Evolutionary conservation across 2,329 filamentous ascomycete genomes (phyloP).

Genomic region (Pseudogymnoascus sp.): DNA sequence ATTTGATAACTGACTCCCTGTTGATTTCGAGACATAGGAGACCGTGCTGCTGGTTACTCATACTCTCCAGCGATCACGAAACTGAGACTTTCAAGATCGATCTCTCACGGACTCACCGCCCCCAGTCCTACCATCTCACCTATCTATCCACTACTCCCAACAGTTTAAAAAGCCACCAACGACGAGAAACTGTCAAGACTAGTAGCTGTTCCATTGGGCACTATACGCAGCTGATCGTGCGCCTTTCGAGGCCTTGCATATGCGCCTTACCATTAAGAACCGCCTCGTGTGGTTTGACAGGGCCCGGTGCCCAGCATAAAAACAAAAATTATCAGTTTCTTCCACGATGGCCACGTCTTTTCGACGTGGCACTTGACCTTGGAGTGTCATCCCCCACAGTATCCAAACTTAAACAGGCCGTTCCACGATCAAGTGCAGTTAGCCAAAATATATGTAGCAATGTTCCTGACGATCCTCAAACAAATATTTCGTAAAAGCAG

Average conservation of each 20-base stretch:
- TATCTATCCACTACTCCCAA: background rate
- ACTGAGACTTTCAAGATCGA: background rate
- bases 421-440: background rate
- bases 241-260: background rate
- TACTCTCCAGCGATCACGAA: background rate
- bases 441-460: background rate
- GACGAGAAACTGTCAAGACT: background rate
- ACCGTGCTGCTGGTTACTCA: background rate
- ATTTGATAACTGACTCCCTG: background rate
- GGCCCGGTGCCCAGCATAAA: background rate
- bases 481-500: background rate
- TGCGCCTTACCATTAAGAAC: background rate
- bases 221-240: background rate
- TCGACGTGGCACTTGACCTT: slow-evolving; percentile 3
- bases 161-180: background rate
- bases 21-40: background rate
- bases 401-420: background rate
- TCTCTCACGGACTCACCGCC: background rate
- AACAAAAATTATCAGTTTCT: background rate
- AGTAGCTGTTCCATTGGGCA: background rate
- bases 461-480: slow-evolving; percentile 4
- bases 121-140: background rate
- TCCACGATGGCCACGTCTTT: background rate
- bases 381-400: background rate
- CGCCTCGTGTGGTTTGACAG: background rate